Percentiles rank a stretch among this genome's conserved stretches.
Evolutionary conservation across 2,329 filamentous ascomycete species (phyloP).

Genomic region (Fusarium armeniacum): DNA sequence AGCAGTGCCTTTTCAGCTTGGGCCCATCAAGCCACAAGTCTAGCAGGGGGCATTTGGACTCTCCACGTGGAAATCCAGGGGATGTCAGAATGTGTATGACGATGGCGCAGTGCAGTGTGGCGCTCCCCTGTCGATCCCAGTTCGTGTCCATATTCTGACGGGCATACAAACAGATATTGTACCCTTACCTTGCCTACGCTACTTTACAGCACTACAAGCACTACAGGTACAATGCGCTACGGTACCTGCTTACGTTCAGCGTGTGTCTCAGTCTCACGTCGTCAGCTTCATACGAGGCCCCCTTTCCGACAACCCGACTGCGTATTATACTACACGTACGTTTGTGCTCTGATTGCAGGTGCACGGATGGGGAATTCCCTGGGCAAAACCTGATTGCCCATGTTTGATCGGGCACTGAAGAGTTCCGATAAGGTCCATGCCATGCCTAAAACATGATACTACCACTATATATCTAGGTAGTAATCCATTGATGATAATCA

Average conservation of each 20-base stretch:
- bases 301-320: conserved; percentile 36
- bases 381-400: conserved; percentile 18
- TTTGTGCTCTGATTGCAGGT: conserved; percentile 27
- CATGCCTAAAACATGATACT: conserved; percentile 25
- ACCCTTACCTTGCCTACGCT: neutral
- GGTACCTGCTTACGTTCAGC: conserved; percentile 1
- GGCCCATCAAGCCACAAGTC: conserved; percentile 39
- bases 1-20: conserved; percentile 15
- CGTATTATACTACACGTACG: neutral
- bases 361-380: conserved; percentile 41
- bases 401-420: conserved; percentile 18
- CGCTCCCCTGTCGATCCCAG: conserved; percentile 44
- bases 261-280: conserved; percentile 30
- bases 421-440: conserved; percentile 28
- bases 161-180: conserved; percentile 24
- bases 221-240: conserved; percentile 5
- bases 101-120: conserved; percentile 30
- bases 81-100: conserved; percentile 14
- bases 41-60: conserved; percentile 25
- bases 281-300: conserved; percentile 36
- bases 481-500: conserved; percentile 7
- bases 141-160: conserved; percentile 37
- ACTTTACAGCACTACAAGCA: neutral
- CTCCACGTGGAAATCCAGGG: conserved; percentile 42
- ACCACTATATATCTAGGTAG: neutral